Percentiles rank a stretch among this genome's conserved stretches.
phyloP scores from a whole-genome alignment of 345 rosid species.

The Hypericum androsaemum region DNA sequence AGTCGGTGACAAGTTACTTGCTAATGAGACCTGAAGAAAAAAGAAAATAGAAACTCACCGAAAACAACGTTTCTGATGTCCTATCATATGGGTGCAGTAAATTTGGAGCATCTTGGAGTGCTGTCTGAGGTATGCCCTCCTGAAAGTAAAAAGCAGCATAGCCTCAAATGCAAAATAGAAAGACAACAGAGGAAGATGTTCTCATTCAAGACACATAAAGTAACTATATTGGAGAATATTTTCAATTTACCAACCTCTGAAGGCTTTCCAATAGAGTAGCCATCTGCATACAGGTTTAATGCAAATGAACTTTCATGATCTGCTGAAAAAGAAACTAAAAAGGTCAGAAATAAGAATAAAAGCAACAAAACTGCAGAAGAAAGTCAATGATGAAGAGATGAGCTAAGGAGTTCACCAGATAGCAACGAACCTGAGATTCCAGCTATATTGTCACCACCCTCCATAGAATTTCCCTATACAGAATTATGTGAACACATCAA shows the following conservation, averaged over 20 bases:
- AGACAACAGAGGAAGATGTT: conserved; percentile 1
- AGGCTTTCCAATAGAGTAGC: conserved; percentile 67
- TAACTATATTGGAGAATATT: not conserved
- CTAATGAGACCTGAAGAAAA: conserved; percentile 4
- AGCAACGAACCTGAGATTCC: conserved; percentile 22
- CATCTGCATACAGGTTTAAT: conserved; percentile 65
- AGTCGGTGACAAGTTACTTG: conserved; percentile 1
- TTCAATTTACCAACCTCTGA: conserved; percentile 48
- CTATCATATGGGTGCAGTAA: conserved; percentile 72
- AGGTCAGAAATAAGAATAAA: not conserved
- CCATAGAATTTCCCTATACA: conserved; percentile 34
- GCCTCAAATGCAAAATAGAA: conserved; percentile 10
- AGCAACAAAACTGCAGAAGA: conserved; percentile 7
- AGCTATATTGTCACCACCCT: conserved; percentile 20
- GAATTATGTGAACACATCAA: conserved; percentile 11
- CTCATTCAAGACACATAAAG: not conserved
- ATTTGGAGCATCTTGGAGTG: conserved; percentile 53
- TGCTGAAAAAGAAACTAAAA: conserved; percentile 24
- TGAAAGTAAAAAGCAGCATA: conserved; percentile 13
- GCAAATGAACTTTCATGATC: conserved; percentile 68
- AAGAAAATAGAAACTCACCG: conserved; percentile 35
- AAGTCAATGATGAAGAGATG: conserved; percentile 31
- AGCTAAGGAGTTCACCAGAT: conserved; percentile 17
- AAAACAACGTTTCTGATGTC: conserved; percentile 73
- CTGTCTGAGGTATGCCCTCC: conserved; percentile 32